A percentile compares a stretch with the other conserved stretches of the same genome.
Conservation (phyloP, 192 early-diverging fungal species). For the Umbelopsis ramanniana region DNA sequence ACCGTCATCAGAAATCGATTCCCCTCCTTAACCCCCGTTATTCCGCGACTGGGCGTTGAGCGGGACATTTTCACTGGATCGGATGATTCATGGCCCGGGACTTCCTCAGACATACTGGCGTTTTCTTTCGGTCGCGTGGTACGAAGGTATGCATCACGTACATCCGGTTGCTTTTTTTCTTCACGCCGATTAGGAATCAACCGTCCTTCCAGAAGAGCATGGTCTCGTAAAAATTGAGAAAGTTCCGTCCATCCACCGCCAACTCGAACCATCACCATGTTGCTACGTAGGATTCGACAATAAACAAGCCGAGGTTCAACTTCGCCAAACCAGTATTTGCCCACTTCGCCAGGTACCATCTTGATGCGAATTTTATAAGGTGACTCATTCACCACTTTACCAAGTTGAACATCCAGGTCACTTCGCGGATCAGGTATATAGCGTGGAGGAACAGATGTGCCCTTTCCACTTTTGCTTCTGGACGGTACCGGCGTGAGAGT, state of each 20-base stretch:
- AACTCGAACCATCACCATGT: slow-evolving; percentile 71
- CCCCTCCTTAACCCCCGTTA: slow-evolving; percentile 36
- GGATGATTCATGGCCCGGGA: neutral
- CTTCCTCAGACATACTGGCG: neutral
- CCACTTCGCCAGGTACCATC: slow-evolving; percentile 58
- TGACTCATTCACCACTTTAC: slow-evolving; percentile 61
- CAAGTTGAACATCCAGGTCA: slow-evolving; percentile 63
- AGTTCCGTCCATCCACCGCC: slow-evolving; percentile 69
- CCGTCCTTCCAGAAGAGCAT: slow-evolving; percentile 33
- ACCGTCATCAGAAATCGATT: slow-evolving; percentile 41
- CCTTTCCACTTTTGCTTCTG: slow-evolving; percentile 18
- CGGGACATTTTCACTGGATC: slow-evolving; percentile 5
- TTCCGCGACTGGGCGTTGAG: slow-evolving; percentile 3
- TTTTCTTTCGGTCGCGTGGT: slow-evolving; percentile 1
- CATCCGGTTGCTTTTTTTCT: slow-evolving; percentile 4
- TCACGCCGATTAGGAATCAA: neutral
- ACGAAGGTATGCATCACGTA: slow-evolving; percentile 8
- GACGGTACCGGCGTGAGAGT: slow-evolving; percentile 1
- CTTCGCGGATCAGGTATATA: slow-evolving; percentile 60
- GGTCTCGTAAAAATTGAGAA: slow-evolving; percentile 49
- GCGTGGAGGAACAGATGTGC: slow-evolving; percentile 21
- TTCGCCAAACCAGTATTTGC: slow-evolving; percentile 69
- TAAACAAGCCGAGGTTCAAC: slow-evolving; percentile 65
- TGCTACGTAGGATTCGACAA: slow-evolving; percentile 63
- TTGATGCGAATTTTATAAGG: slow-evolving; percentile 53